phyloP scores from a whole-genome alignment of 108 stramenopile genomes.

The Nitzschia putrida region DNA sequence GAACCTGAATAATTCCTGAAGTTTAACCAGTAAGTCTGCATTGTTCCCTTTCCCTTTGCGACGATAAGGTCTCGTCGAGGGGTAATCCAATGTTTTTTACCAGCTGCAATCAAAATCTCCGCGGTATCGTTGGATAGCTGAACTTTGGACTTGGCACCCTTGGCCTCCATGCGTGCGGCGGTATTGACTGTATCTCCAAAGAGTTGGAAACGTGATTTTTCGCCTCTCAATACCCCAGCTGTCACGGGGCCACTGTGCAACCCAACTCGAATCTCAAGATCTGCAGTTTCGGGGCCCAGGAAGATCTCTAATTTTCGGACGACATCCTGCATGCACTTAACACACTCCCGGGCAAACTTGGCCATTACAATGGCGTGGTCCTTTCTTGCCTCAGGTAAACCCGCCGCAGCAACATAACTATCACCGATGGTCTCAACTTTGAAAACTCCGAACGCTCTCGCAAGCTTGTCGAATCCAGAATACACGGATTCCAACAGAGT shows the following conservation, averaged over 20 bases:
- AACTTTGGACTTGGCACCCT: conserved; percentile 35
- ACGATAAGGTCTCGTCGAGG: conserved; percentile 29
- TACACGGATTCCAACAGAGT: conserved; percentile 52
- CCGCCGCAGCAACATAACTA: conserved; percentile 18
- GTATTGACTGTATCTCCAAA: conserved; percentile 30
- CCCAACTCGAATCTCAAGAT: conserved; percentile 51
- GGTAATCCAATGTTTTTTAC: conserved; percentile 34
- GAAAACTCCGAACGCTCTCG: conserved; percentile 19
- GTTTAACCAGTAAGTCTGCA: conserved; percentile 51
- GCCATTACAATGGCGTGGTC: conserved; percentile 19
- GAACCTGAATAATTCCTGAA: neutral
- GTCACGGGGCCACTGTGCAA: conserved; percentile 44
- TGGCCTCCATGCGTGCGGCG: conserved; percentile 47
- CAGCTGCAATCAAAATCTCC: conserved; percentile 31
- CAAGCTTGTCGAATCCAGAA: conserved; percentile 52
- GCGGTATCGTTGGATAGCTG: conserved; percentile 46
- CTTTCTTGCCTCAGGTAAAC: conserved; percentile 13
- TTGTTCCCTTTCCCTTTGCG: conserved; percentile 53
- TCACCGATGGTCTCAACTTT: conserved; percentile 20
- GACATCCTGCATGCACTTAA: neutral
- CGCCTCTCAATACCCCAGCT: conserved; percentile 14
- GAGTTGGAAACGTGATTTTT: conserved; percentile 14
- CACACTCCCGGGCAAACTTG: conserved; percentile 12
- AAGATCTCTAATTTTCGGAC: conserved; percentile 2
- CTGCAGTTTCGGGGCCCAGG: conserved; percentile 21